Conservation (phyloP, 148 eudicot genomes). For the Euryodendron excelsum region DNA sequence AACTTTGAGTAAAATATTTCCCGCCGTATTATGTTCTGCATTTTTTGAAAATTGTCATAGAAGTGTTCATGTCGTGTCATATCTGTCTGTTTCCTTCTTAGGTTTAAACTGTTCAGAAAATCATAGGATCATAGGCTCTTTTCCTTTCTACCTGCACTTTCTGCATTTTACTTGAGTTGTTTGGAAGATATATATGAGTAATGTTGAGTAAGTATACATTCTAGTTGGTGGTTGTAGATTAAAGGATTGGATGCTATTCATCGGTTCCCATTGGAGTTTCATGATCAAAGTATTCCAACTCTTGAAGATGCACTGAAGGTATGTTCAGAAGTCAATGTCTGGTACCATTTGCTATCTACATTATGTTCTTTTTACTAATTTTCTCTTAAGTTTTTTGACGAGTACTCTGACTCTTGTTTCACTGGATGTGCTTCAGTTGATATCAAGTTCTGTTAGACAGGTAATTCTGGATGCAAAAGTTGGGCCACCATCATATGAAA, state of each 20-base stretch:
- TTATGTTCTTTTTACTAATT: background rate
- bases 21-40: too few relatives aligned
- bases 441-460: slow-evolving; percentile 67
- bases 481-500: slow-evolving; percentile 88
- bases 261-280: slow-evolving; percentile 40
- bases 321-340: slow-evolving; percentile 11
- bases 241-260: slow-evolving; percentile 45
- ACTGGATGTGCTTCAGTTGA: slow-evolving; percentile 43
- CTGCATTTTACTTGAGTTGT: slow-evolving; percentile 10
- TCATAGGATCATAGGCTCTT: background rate
- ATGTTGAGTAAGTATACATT: slow-evolving; percentile 17
- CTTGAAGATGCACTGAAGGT: slow-evolving; percentile 88
- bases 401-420: slow-evolving; percentile 11
- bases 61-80: too few relatives aligned
- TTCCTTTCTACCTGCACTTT: background rate
- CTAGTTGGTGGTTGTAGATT: slow-evolving; percentile 51
- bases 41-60: too few relatives aligned
- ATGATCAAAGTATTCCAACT: slow-evolving; percentile 50
- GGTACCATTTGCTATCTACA: background rate
- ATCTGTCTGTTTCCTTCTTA: too few relatives aligned
- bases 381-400: background rate
- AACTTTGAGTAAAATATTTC: too few relatives aligned
- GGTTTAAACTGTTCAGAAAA: slow-evolving; percentile 2
- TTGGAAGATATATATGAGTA: slow-evolving; percentile 2
- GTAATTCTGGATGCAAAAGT: slow-evolving; percentile 88